Base-by-base conservation (phyloP, 139 green algal genomes). In the Chlorella sp. region DNA sequence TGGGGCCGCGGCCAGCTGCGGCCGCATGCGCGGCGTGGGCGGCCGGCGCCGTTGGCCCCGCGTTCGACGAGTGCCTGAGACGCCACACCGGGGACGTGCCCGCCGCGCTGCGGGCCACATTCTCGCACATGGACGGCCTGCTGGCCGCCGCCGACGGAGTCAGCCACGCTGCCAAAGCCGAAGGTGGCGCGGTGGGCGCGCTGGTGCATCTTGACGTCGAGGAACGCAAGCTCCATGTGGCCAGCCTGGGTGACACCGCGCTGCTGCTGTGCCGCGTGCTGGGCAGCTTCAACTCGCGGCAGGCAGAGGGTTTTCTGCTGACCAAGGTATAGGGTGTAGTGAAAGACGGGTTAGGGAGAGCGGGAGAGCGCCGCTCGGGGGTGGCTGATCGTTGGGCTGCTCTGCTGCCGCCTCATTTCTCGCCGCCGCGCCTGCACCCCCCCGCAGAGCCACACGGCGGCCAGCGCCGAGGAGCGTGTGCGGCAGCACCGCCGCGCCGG, bases 221-320 rank as follows among this genome's bases (percentile, higher is more conserved):
- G n/a, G n/a, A n/a, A n/a, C n/a, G n/a, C n/a, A n/a, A n/a, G n/a
- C n/a, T n/a, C n/a, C n/a, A n/a, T n/a, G n/a, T n/a, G n/a, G 67
- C 67, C 40, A 75, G 50, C 31, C 48, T 82, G 46, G 76, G 76
- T n/a, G 48, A 73, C 23, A 38, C 76, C 19, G 27, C 35, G 14
- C 69, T 50, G 40, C 55, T 82, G 60, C 53, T 82, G 7, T 35
- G 21, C 40, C 46, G 64, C 29, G 73, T 77, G 21, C 29, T 40
- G 7, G 76, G 76, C 17, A 63, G 21, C 61, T 82, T 82, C 76
- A 76, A 82, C 9, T 46, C 76, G 38, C 60, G 51, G 40, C 3
- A 17, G 40, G 67, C 76, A 8, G 61, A 69, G 23, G 67, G 76
- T 19, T 72, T 71, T 62, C 72, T 79, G 61, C 61, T 79, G 21